Percentiles rank a stretch among this genome's conserved stretches.
Conservation (phyloP, 2,329 filamentous ascomycete species). For the Colletotrichum graminicola region DNA sequence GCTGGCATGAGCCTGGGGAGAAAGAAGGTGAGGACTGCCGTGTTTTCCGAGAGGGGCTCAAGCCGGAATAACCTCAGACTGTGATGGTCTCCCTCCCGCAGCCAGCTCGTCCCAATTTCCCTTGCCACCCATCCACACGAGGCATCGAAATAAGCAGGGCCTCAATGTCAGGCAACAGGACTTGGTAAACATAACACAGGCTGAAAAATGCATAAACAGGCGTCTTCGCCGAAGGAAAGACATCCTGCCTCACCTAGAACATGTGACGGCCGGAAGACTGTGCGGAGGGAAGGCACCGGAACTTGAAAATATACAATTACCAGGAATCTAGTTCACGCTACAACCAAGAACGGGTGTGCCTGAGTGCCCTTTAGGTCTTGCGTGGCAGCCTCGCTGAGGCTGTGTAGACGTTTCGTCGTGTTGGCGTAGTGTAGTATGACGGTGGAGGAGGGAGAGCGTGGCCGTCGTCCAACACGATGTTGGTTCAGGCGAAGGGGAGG, state of each 20-base stretch:
- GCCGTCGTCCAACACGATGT: not conserved
- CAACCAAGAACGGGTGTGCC: not conserved
- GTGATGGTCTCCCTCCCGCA: not conserved
- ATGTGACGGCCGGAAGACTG: not conserved
- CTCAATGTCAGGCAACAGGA: not conserved
- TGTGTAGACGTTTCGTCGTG: not conserved
- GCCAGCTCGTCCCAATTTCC: not conserved
- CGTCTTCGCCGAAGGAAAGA: not conserved
- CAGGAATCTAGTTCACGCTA: not conserved
- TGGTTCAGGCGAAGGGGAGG: not conserved
- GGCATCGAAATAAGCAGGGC: not conserved
- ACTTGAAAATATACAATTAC: slow-evolving; percentile 2
- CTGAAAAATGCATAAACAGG: not conserved
- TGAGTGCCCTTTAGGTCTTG: not conserved
- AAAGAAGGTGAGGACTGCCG: not conserved
- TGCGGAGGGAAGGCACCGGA: not conserved
- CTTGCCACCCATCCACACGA: not conserved
- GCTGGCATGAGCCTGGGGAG: not conserved
- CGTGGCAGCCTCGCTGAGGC: slow-evolving; percentile 14
- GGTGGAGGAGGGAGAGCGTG: not conserved
- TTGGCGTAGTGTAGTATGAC: not conserved
- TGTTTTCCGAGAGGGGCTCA: not conserved
- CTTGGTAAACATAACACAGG: not conserved
- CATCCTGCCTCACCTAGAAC: not conserved
- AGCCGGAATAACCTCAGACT: not conserved